These are phyloP conservation scores for Pythium pyrilobum DNA, from an alignment of 352 stramenopile species.

Conservation along the genomic window DNA sequence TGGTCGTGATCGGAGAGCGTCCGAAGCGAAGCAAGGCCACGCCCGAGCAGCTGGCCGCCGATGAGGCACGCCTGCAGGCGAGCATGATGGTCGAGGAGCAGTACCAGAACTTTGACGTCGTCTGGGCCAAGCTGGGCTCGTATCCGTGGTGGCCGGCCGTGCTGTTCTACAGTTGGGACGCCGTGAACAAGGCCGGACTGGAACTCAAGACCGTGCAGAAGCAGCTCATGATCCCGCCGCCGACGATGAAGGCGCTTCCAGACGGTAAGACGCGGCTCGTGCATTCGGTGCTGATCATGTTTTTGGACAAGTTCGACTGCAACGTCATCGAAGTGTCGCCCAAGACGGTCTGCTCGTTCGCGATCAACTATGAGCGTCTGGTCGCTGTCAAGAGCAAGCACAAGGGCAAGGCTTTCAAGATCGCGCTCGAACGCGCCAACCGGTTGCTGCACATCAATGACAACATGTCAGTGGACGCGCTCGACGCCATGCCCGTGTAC, in stretches of 20 bases:
- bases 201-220: slow-evolving; percentile 34
- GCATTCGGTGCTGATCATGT: slow-evolving; percentile 19
- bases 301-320: slow-evolving; percentile 26
- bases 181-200: slow-evolving; percentile 34
- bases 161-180: slow-evolving; percentile 64
- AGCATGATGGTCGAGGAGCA: slow-evolving; percentile 40
- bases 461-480: slow-evolving; percentile 16
- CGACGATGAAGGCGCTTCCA: slow-evolving; percentile 23
- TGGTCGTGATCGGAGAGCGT: slow-evolving; percentile 13
- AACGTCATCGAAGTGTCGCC: slow-evolving; percentile 17
- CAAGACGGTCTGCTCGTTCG: slow-evolving; percentile 38
- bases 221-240: slow-evolving; percentile 30
- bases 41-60: slow-evolving; percentile 12
- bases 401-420: slow-evolving; percentile 12
- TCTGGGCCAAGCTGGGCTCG: slow-evolving; percentile 64
- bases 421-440: slow-evolving; percentile 12
- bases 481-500: slow-evolving; percentile 8
- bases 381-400: slow-evolving; percentile 18
- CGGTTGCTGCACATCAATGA: slow-evolving; percentile 18
- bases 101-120: slow-evolving; percentile 69
- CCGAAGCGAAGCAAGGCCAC: slow-evolving; percentile 11
- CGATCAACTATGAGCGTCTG: slow-evolving; percentile 38
- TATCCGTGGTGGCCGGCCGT: slow-evolving; percentile 81
- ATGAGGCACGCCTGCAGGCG: slow-evolving; percentile 24
- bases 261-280: slow-evolving; percentile 25